Evolutionary conservation across 768 basidiomycete genomes (phyloP).

Genomic region (Krasilnikovozyma curviuscula): DNA sequence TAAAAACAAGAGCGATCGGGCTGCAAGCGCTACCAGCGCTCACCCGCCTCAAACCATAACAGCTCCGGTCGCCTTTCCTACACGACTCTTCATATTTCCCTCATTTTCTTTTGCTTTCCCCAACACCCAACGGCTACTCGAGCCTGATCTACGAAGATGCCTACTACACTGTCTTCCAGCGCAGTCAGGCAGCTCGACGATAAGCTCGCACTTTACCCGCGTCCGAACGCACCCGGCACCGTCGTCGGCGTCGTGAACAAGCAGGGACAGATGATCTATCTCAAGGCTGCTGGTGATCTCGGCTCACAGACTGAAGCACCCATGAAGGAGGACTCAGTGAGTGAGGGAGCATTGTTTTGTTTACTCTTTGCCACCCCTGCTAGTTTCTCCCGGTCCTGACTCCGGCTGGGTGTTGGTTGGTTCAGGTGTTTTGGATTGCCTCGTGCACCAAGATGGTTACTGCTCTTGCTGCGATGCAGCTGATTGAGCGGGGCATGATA

Average conservation of each 20-base stretch:
- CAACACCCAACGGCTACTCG: no score
- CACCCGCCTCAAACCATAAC: no score
- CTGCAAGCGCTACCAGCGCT: no score
- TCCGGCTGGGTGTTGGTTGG: no score
- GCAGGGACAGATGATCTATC: slow-evolving; percentile 2
- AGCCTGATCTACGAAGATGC: slow-evolving; percentile 6
- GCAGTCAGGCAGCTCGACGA: slow-evolving; percentile 3
- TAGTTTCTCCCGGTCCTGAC: background rate
- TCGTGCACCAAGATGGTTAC: slow-evolving; percentile 10
- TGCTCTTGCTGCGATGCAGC: slow-evolving; percentile 4
- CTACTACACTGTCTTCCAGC: background rate
- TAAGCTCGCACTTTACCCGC: slow-evolving; percentile 1
- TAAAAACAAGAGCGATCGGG: no score
- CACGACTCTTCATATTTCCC: no score
- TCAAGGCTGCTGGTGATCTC: background rate
- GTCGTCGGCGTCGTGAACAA: slow-evolving; percentile 4
- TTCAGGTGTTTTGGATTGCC: slow-evolving; percentile 10
- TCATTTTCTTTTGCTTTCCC: no score
- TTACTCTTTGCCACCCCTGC: background rate
- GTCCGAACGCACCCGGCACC: slow-evolving; percentile 1
- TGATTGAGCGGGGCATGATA: slow-evolving; percentile 1
- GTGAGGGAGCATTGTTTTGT: background rate
- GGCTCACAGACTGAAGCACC: slow-evolving; percentile 5
- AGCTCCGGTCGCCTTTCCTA: no score
- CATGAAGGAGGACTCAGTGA: slow-evolving; percentile 8